A percentile compares a stretch with the other conserved stretches of the same genome.
Evolutionary conservation across 345 rosid genomes (phyloP).

Genomic region (Gossypium turneri): DNA sequence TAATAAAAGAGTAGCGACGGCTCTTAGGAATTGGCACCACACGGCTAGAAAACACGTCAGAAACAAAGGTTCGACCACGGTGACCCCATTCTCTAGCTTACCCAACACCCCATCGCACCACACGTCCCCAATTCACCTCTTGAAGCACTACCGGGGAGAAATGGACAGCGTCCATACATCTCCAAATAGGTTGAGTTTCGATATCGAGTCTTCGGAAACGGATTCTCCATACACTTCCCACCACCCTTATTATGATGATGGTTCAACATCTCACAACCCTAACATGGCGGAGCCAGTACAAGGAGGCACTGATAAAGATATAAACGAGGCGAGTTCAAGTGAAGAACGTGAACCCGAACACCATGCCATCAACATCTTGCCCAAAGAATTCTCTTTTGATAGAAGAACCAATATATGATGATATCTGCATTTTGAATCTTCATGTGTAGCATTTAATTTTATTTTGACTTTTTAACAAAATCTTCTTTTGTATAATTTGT

Average conservation of each 20-base stretch:
- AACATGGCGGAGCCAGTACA: not conserved
- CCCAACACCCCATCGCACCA: constrained; percentile 60
- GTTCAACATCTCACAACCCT: constrained; percentile 28
- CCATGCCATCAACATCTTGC: constrained; percentile 30
- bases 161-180: constrained; percentile 34
- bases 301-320: not conserved
- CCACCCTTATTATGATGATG: constrained; percentile 13
- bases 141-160: constrained; percentile 36
- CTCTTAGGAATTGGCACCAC: constrained; percentile 72
- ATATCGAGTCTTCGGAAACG: constrained; percentile 26
- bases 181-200: constrained; percentile 31
- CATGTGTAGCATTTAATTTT: no score
- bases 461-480: not conserved
- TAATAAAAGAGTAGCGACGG: constrained; percentile 63
- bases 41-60: constrained; percentile 62
- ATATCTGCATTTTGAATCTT: not conserved
- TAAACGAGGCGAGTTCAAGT: not conserved
- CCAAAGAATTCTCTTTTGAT: constrained; percentile 40
- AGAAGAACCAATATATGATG: constrained; percentile 11
- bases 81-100: constrained; percentile 44
- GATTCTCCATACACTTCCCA: constrained; percentile 31
- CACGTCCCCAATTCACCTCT: constrained; percentile 47
- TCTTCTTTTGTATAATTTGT: not conserved
- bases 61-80: constrained; percentile 36
- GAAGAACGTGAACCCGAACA: not conserved